These are phyloP conservation scores for Fallopia convolvulus DNA, from an alignment of 148 eudicot species.

Conservation along the genomic window DNA sequence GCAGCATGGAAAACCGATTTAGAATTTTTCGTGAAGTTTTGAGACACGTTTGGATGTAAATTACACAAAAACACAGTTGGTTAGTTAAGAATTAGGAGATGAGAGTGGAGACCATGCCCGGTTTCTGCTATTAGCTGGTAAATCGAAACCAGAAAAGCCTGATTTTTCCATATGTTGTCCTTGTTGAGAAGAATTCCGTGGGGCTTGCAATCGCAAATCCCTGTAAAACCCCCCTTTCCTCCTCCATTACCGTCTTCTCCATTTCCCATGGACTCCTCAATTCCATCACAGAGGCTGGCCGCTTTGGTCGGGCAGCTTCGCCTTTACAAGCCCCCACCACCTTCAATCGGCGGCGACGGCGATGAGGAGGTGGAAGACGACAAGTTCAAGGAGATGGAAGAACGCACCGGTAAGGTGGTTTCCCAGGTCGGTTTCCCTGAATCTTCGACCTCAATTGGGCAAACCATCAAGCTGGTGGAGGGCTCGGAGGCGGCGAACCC, in stretches of 20 bases:
- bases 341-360: constrained; percentile 16
- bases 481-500: constrained; percentile 9
- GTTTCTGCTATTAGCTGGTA: background rate
- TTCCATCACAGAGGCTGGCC: constrained; percentile 28
- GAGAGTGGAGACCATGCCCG: background rate
- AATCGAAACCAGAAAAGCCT: background rate
- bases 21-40: too few relatives aligned
- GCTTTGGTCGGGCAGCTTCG: constrained; percentile 51
- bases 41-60: too few relatives aligned
- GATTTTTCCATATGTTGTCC: background rate
- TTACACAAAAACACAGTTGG: too few relatives aligned
- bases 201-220: background rate
- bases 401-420: constrained; percentile 44
- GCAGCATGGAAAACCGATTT: too few relatives aligned
- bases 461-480: constrained; percentile 1
- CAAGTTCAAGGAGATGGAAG: constrained; percentile 32
- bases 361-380: constrained; percentile 27
- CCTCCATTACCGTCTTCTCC: constrained; percentile 7
- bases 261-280: constrained; percentile 26
- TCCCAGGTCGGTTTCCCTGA: constrained; percentile 57
- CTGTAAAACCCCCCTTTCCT: background rate
- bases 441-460: constrained; percentile 34
- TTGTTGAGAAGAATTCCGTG: constrained; percentile 12
- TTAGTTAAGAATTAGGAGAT: too few relatives aligned
- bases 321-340: constrained; percentile 33